Evolutionary conservation across 176 grass and related monocot species (phyloP).

Genomic region (Oryza glaberrima): DNA sequence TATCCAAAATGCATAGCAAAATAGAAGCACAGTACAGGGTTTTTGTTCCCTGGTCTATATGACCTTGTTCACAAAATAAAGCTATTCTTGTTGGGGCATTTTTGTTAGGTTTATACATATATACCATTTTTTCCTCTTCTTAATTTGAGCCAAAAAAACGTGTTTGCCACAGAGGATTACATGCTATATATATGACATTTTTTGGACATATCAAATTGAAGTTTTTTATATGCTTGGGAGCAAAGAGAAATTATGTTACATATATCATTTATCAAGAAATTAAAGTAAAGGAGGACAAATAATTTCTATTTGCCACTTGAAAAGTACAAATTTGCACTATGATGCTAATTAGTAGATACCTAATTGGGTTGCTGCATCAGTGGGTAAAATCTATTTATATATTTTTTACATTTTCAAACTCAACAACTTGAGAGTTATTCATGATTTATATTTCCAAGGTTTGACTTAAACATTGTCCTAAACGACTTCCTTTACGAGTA

Average conservation of each 20-base stretch:
- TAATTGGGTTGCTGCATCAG: too few relatives aligned
- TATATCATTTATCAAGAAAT: neutral
- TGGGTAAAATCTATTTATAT: too few relatives aligned
- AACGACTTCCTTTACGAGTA: too few relatives aligned
- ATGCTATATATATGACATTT: too few relatives aligned
- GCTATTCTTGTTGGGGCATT: neutral
- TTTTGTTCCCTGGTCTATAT: neutral
- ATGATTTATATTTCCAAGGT: too few relatives aligned
- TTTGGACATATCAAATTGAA: neutral
- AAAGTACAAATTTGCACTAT: neutral
- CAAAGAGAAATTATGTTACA: neutral
- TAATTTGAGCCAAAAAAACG: neutral
- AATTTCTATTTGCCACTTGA: neutral
- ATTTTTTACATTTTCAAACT: too few relatives aligned
- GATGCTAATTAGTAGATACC: too few relatives aligned
- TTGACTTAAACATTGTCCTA: too few relatives aligned
- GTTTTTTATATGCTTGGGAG: neutral
- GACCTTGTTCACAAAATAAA: neutral
- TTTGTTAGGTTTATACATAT: neutral
- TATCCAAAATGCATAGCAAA: neutral
- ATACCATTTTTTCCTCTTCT: neutral
- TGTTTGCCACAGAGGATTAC: too few relatives aligned
- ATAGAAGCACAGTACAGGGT: neutral
- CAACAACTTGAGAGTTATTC: too few relatives aligned
- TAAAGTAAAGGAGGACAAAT: neutral